Evolutionary conservation across 2,329 filamentous ascomycete genomes (phyloP).

Genomic region (Diplocarpon mali): DNA sequence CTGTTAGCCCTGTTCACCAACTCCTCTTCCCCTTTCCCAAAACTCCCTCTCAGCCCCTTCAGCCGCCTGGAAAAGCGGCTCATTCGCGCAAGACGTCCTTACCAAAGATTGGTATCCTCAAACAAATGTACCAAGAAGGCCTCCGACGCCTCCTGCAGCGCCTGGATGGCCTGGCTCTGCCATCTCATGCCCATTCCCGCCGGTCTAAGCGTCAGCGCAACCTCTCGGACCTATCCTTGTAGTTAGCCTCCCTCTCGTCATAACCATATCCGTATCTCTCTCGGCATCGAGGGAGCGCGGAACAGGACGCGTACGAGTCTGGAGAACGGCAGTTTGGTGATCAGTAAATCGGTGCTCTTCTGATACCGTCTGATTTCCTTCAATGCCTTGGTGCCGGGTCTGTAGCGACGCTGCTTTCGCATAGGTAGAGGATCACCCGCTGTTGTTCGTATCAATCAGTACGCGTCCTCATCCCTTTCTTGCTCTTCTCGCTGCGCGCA

Average conservation of each 20-base stretch:
- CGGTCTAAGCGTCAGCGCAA: slow-evolving; percentile 54
- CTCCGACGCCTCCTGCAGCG: slow-evolving; percentile 90
- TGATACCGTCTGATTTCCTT: slow-evolving; percentile 90
- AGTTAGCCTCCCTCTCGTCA: neutral
- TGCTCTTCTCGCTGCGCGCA: neutral
- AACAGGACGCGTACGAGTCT: slow-evolving; percentile 44
- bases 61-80: too few species aligned
- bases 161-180: slow-evolving; percentile 91
- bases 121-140: slow-evolving; percentile 95
- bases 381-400: slow-evolving; percentile 73
- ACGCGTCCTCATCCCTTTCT: neutral
- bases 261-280: neutral
- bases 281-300: slow-evolving; percentile 13
- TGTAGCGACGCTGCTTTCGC: slow-evolving; percentile 52
- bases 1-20: neutral
- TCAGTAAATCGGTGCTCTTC: slow-evolving; percentile 75
- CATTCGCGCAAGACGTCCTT: neutral
- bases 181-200: slow-evolving; percentile 67
- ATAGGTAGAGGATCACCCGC: slow-evolving; percentile 64
- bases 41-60: neutral
- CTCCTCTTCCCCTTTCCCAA: too few species aligned
- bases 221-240: slow-evolving; percentile 52
- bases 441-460: slow-evolving; percentile 26
- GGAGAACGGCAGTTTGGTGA: slow-evolving; percentile 71
- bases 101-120: slow-evolving; percentile 84